Conservation (phyloP, 257 asterid species). For the Solanum piurae region DNA sequence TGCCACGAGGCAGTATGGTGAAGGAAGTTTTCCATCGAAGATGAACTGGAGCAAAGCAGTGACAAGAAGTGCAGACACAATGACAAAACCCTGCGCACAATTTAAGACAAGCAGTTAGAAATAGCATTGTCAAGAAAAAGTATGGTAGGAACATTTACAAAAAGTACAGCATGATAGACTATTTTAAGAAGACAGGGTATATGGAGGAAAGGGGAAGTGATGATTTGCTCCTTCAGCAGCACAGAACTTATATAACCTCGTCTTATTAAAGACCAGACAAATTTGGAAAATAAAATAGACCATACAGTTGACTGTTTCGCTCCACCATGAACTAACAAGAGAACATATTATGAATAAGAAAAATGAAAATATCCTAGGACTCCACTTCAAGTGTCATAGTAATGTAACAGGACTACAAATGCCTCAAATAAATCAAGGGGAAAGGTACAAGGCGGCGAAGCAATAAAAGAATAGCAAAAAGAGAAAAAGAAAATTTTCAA, state of each 20-base stretch:
- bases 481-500: neutral
- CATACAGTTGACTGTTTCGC: neutral
- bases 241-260: neutral
- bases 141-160: neutral
- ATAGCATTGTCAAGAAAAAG: neutral
- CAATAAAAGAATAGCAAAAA: neutral
- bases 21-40: constrained; percentile 82
- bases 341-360: neutral
- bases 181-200: neutral
- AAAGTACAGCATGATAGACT: neutral
- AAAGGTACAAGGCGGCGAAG: neutral
- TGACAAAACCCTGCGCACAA: constrained; percentile 74
- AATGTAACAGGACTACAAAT: neutral
- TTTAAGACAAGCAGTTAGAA: neutral
- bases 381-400: neutral
- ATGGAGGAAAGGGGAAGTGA: neutral
- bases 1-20: constrained; percentile 70
- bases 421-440: neutral
- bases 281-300: neutral
- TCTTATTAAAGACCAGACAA: neutral
- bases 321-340: neutral
- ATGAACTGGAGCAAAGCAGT: constrained; percentile 80
- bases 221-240: neutral
- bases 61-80: constrained; percentile 87
- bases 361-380: neutral